Conservation (phyloP, 192 early-diverging fungal genomes). For the Cladochytrium replicatum region DNA sequence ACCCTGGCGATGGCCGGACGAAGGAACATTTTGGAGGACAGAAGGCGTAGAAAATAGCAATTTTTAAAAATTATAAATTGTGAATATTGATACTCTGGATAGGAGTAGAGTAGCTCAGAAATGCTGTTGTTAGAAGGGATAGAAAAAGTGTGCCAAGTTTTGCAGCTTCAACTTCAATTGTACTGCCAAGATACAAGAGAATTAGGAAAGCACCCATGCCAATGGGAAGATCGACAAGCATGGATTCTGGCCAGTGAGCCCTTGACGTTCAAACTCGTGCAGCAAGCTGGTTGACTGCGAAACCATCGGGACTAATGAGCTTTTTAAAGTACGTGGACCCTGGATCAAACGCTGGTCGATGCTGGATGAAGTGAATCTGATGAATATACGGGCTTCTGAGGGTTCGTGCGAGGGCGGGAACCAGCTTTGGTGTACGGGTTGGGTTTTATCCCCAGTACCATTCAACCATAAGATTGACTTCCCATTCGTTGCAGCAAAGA, state of each 20-base stretch:
- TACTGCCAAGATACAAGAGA: too few species aligned
- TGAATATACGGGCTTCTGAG: conserved; percentile 10
- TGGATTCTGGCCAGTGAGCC: conserved; percentile 12
- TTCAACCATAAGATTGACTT: conserved; percentile 14
- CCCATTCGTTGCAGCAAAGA: too few species aligned
- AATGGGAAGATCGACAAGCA: conserved; percentile 13
- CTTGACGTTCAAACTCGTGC: conserved; percentile 19
- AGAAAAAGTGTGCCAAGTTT: too few species aligned
- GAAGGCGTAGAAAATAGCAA: too few species aligned
- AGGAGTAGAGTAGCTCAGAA: too few species aligned
- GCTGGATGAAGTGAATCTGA: conserved; percentile 9
- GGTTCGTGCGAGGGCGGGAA: conserved; percentile 8
- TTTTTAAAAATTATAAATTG: too few species aligned
- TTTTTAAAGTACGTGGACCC: neutral
- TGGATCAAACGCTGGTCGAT: neutral
- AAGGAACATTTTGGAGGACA: too few species aligned
- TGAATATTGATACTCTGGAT: conserved; percentile 13
- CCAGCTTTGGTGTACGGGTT: conserved; percentile 1
- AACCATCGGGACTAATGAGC: too few species aligned
- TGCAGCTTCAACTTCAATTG: too few species aligned
- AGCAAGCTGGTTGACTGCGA: too few species aligned
- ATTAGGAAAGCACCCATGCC: conserved; percentile 13
- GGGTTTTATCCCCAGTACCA: conserved; percentile 11
- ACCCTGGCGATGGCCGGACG: too few species aligned
- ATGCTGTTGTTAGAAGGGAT: too few species aligned